Conservation (phyloP, 371 early-diverging fungal species). For the Lichtheimia corymbifera region DNA sequence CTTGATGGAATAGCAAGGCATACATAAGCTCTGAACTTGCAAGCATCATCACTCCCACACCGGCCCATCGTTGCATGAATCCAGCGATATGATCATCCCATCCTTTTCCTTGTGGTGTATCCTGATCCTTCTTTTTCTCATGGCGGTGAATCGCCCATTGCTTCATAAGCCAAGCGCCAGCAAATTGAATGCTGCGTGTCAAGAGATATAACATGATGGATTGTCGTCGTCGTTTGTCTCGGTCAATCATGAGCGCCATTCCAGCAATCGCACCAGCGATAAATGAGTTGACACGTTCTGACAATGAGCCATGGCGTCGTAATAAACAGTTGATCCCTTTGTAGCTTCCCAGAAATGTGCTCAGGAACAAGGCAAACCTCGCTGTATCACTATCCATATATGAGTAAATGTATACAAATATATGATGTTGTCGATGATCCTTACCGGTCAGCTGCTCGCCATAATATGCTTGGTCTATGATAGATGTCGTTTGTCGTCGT, state of each 20-base stretch:
- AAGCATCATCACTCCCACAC: slow-evolving; percentile 67
- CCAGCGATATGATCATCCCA: slow-evolving; percentile 60
- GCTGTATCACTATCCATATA: slow-evolving; percentile 61
- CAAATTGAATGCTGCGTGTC: slow-evolving; percentile 77
- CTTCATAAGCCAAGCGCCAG: slow-evolving; percentile 66
- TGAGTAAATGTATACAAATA: neutral
- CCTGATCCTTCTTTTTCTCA: slow-evolving; percentile 18
- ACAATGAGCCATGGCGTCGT: slow-evolving; percentile 51
- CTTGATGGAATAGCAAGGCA: slow-evolving; percentile 61
- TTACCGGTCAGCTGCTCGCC: slow-evolving; percentile 60
- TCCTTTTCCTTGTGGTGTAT: slow-evolving; percentile 11
- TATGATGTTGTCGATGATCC: neutral
- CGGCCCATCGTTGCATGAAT: slow-evolving; percentile 50
- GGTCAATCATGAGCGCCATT: slow-evolving; percentile 67
- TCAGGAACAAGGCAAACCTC: slow-evolving; percentile 80
- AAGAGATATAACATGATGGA: slow-evolving; percentile 79
- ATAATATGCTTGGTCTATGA: slow-evolving; percentile 55
- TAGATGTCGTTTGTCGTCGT: neutral
- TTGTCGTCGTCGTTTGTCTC: slow-evolving; percentile 69
- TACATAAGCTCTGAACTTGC: slow-evolving; percentile 66
- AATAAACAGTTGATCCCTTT: slow-evolving; percentile 74
- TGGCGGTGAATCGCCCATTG: slow-evolving; percentile 54
- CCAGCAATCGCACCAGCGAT: slow-evolving; percentile 82
- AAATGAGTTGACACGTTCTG: slow-evolving; percentile 71
- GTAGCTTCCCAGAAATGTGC: slow-evolving; percentile 76